Percentiles rank a stretch among this genome's conserved stretches.
Conservation (phyloP, 2,329 filamentous ascomycete genomes). For the Xylaria hypoxylon region DNA sequence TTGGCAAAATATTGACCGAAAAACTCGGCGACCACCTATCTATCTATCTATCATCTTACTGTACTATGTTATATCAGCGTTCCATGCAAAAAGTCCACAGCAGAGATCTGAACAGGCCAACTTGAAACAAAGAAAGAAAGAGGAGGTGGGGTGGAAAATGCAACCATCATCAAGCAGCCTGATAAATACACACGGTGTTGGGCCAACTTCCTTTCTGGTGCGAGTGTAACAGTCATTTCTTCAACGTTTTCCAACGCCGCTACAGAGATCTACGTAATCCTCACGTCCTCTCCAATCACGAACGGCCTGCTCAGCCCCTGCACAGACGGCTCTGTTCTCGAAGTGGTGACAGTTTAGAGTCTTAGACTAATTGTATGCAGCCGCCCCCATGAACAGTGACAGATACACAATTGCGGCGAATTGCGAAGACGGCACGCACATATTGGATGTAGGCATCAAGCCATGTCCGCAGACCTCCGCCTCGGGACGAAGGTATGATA, state of each 20-base stretch:
- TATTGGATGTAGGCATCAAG: neutral
- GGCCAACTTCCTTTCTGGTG: conserved; percentile 4
- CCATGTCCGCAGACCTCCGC: neutral
- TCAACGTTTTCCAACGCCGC: conserved; percentile 10
- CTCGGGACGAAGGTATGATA: neutral
- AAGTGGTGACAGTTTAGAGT: neutral
- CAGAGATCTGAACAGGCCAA: conserved; percentile 16
- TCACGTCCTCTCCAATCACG: neutral
- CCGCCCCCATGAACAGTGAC: neutral
- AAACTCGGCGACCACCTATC: conserved; percentile 36
- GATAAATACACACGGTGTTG: neutral
- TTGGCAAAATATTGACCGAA: conserved; percentile 30
- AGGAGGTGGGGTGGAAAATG: conserved; percentile 6
- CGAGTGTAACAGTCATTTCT: conserved; percentile 16
- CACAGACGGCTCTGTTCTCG: neutral
- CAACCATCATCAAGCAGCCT: conserved; percentile 10
- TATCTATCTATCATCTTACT: neutral
- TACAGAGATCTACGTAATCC: conserved; percentile 19
- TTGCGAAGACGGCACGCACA: neutral
- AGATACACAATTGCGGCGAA: neutral
- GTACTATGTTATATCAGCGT: conserved; percentile 26
- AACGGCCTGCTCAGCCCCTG: neutral
- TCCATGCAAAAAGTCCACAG: conserved; percentile 27
- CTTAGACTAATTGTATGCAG: too few relatives aligned
- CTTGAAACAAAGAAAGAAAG: conserved; percentile 30